Evolutionary conservation across 164 flowering plant species (phyloP).

Genomic region (Magnolia kwangsiensis): DNA sequence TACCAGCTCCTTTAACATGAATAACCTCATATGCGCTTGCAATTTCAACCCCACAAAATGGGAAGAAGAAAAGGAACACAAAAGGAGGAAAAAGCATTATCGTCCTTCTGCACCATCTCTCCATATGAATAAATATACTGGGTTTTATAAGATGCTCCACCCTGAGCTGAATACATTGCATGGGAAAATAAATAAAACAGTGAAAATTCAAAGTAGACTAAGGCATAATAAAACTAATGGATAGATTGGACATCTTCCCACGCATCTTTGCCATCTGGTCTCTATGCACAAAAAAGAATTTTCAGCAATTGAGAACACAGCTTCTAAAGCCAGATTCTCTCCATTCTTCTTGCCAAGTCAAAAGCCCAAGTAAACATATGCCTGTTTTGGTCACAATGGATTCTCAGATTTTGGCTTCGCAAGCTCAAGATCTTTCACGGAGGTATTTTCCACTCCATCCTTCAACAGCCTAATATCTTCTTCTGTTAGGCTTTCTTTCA

Average conservation of each 20-base stretch:
- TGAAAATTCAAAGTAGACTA: neutral
- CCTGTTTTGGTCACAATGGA: neutral
- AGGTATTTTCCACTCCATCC: constrained; percentile 25
- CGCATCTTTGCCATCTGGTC: neutral
- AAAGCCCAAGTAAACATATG: neutral
- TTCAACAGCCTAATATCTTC: constrained; percentile 32
- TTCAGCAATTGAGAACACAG: neutral
- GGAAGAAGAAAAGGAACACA: no score
- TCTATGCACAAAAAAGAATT: constrained; percentile 8
- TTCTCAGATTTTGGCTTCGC: constrained; percentile 20
- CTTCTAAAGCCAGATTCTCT: neutral
- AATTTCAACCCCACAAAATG: no score
- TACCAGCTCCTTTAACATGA: no score
- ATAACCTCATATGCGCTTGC: no score
- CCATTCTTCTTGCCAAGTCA: neutral
- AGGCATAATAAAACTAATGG: neutral
- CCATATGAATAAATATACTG: neutral
- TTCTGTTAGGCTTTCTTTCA: constrained; percentile 27
- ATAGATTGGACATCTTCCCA: constrained; percentile 1
- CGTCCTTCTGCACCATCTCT: neutral
- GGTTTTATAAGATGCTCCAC: neutral
- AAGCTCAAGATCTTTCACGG: constrained; percentile 29
- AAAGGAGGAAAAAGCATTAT: neutral
- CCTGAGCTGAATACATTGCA: neutral
- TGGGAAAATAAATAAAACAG: neutral